Evolutionary conservation across 768 basidiomycete species (phyloP).

Genomic region (Pulveroboletus frians): DNA sequence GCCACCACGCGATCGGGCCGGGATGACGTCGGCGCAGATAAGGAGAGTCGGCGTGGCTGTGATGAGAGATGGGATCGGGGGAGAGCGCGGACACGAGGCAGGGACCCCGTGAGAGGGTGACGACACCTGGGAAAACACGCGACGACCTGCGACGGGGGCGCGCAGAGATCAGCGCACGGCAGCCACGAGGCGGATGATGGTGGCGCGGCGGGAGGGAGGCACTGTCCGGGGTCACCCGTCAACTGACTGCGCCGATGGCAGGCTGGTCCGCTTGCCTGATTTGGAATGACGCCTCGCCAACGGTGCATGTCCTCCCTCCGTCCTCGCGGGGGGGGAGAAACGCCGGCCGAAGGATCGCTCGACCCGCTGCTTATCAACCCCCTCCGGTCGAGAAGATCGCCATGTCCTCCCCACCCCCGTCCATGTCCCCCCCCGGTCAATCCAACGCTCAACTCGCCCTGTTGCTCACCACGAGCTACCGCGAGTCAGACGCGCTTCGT

Average conservation of each 20-base stretch:
- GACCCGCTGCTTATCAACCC: conserved; percentile 16
- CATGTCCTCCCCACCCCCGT: conserved; percentile 1
- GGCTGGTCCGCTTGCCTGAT: conserved; percentile 9
- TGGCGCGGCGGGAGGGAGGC: conserved; percentile 15
- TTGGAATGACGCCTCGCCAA: conserved; percentile 25
- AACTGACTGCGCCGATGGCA: conserved; percentile 17
- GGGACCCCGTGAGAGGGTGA: conserved; percentile 14
- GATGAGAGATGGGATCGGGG: not conserved
- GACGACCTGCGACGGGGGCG: not conserved
- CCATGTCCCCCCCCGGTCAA: conserved; percentile 13
- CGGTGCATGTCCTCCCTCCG: conserved; percentile 22
- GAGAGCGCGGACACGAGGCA: conserved; percentile 32
- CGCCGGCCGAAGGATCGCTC: conserved; percentile 20
- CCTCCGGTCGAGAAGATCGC: no score
- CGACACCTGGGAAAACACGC: conserved; percentile 21
- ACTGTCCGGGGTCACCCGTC: conserved; percentile 19
- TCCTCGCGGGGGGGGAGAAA: conserved; percentile 20
- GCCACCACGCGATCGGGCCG: not conserved
- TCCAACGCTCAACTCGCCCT: conserved; percentile 52
- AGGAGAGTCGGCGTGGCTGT: not conserved
- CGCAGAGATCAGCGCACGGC: conserved; percentile 6
- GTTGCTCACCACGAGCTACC: conserved; percentile 50
- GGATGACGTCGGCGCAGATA: conserved; percentile 18
- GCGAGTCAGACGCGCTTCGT: conserved; percentile 47
- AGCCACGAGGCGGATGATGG: conserved; percentile 22